phyloP scores from a whole-genome alignment of 2,329 filamentous ascomycete species.

The Paramyrothecium roridum region DNA sequence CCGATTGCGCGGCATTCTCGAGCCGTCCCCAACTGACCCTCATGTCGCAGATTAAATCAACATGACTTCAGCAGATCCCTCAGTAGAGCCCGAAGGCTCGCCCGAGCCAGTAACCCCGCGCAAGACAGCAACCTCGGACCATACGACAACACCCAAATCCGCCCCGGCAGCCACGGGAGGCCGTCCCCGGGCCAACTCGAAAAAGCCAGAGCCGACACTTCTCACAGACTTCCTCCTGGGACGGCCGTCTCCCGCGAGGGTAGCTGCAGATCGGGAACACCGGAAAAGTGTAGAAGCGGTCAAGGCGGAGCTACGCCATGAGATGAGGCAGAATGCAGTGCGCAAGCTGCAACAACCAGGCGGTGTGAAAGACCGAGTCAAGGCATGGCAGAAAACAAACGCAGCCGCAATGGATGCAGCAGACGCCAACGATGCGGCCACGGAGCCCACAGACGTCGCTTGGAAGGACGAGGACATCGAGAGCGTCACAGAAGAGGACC shows the following conservation, averaged over 20 bases:
- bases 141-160: constrained; percentile 34
- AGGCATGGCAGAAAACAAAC: constrained; percentile 79
- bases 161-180: constrained; percentile 32
- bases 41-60: constrained; percentile 4
- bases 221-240: constrained; percentile 57
- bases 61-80: constrained; percentile 22
- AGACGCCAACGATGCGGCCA: constrained; percentile 49
- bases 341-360: constrained; percentile 59
- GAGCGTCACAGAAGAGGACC: constrained; percentile 60
- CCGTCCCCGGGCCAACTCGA: constrained; percentile 32
- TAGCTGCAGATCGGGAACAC: constrained; percentile 48
- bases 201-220: constrained; percentile 40
- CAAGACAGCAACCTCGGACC: constrained; percentile 6
- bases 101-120: constrained; percentile 17
- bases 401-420: constrained; percentile 58
- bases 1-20: background rate
- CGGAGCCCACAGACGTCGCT: constrained; percentile 59
- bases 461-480: constrained; percentile 54
- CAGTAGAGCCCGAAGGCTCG: constrained; percentile 19
- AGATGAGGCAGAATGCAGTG: constrained; percentile 58
- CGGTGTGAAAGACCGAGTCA: constrained; percentile 75
- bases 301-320: constrained; percentile 47
- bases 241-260: constrained; percentile 52
- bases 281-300: constrained; percentile 58
- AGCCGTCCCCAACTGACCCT: background rate